These are phyloP conservation scores for Vitellaria paradoxa DNA, from an alignment of 179 eudicot species.

Conservation along the genomic window DNA sequence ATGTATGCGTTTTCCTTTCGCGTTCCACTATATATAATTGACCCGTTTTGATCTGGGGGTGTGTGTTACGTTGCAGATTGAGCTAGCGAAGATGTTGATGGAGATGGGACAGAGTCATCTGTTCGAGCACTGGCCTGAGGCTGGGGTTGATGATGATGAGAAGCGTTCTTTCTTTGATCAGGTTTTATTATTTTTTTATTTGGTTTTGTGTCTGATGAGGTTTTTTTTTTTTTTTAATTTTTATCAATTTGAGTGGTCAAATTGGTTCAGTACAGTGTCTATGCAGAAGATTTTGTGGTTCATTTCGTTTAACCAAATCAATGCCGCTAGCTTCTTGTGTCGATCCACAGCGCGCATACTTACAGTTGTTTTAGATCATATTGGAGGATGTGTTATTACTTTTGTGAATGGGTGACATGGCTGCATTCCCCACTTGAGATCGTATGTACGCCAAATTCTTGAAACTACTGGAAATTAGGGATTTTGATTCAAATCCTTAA, in stretches of 20 bases:
- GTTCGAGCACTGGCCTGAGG: constrained; percentile 72
- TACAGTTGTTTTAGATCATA: neutral
- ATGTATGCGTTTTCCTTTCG: neutral
- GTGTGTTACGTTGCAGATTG: constrained; percentile 33
- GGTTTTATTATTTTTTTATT: constrained; percentile 21
- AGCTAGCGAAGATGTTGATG: constrained; percentile 62
- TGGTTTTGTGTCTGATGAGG: too few species aligned
- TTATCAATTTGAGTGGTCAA: too few species aligned
- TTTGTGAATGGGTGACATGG: too few species aligned
- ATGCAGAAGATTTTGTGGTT: neutral
- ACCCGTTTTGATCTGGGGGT: neutral
- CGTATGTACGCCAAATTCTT: neutral
- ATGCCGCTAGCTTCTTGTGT: neutral
- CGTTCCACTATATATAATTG: neutral
- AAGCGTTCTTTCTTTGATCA: constrained; percentile 68
- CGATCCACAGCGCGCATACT: neutral
- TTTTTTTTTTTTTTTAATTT: too few species aligned
- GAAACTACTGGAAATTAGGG: neutral
- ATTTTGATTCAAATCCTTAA: neutral
- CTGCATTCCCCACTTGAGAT: neutral
- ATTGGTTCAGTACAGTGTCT: neutral
- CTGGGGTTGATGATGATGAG: constrained; percentile 70
- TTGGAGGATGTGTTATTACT: neutral
- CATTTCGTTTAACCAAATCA: neutral
- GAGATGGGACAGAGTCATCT: constrained; percentile 67